Evolutionary conservation across 331 rosid genomes (phyloP).

Genomic region (Pyrus hybrid): DNA sequence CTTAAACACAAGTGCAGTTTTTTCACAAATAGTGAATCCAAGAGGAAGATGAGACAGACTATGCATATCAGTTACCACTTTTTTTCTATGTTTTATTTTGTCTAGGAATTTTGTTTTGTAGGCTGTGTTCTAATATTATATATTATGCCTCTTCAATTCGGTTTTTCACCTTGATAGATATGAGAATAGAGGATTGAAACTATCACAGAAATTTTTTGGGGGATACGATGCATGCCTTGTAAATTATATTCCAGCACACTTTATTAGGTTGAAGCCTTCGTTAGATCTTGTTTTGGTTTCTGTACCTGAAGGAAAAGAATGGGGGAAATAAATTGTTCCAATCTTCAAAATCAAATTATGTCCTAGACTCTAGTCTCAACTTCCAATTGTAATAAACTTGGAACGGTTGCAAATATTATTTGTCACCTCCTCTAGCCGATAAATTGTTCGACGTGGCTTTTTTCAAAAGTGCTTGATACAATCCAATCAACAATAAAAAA

Average conservation of each 20-base stretch:
- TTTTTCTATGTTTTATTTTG: background rate
- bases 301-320: background rate
- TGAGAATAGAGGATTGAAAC: background rate
- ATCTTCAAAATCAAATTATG: no score
- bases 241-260: no score
- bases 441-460: no score
- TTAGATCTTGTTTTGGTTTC: background rate
- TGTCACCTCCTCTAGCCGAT: no score
- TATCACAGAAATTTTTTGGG: background rate
- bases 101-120: slow-evolving; percentile 1
- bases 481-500: background rate
- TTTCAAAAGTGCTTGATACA: background rate
- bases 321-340: background rate
- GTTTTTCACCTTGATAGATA: background rate
- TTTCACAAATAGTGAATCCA: slow-evolving; percentile 25
- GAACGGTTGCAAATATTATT: no score
- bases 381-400: no score
- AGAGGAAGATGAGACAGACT: slow-evolving; percentile 31
- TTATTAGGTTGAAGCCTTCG: background rate
- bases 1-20: background rate
- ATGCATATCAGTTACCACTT: background rate
- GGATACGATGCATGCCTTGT: no score
- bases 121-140: background rate
- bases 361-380: no score
- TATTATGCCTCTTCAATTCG: background rate